Evolutionary conservation across 257 asterid genomes (phyloP), one percentile per base, ranked within the genome.

Genomic region (Leonotis leonurus): DNA sequence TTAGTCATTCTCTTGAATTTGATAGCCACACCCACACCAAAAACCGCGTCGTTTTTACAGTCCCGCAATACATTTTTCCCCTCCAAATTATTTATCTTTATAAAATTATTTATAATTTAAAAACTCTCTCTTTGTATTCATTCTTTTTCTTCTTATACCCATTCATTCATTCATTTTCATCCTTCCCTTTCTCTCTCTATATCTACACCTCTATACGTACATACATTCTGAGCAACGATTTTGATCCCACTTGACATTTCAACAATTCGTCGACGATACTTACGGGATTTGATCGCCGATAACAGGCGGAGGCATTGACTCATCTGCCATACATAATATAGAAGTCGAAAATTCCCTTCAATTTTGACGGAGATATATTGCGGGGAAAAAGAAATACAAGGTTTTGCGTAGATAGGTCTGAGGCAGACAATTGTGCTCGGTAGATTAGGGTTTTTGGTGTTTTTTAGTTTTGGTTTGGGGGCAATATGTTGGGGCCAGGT

Each of bases 401-500:
- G 16, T 67, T 76, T 44, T 25, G n/a, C 3, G 14, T n/a, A 37
- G 21, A 5, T 9, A 61, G 82, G 67, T 55, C 65, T 51, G 74
- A 61, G 72, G 56, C 50, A 58, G 8, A 54, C 5, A 64, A 50
- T 51, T 73, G 17, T 21, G 70, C 24, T 60, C 44, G 63, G 32
- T 65, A n/a, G 61, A 59, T 70, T 56, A 25, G 79, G 83, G 76
- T 64, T 80, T 76, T 63, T 51, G 52, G 65, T 68, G n/a, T 30
- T 35, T 41, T 16, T 14, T 29, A 41, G 60, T 29, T 70, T 69
- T 46, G 56, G 36, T 41, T 18, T 22, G 64, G n/a, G n/a, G n/a
- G 37, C 25, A 53, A 70, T 61, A 89, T 92, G 99, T 81, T 83
- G 84, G 98, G 96, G 62, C 73, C 94, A 52, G 95, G 98, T 60